Evolutionary conservation across 2,329 filamentous ascomycete genomes (phyloP).

Genomic region (Albifimbria verrucaria): DNA sequence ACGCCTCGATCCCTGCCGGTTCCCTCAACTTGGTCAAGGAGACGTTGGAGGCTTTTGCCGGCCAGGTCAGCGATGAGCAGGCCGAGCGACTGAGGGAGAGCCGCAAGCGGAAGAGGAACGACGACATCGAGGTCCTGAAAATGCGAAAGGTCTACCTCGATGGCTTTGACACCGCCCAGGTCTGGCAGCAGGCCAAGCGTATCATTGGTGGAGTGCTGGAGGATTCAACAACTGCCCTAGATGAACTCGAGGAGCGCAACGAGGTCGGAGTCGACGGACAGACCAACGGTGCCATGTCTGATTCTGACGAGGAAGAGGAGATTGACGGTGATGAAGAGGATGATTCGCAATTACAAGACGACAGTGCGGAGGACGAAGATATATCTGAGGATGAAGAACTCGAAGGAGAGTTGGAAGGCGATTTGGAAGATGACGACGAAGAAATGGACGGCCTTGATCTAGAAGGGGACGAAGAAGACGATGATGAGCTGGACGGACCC

Average conservation of each 20-base stretch:
- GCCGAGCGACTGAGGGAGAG: constrained; percentile 64
- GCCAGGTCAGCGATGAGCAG: constrained; percentile 70
- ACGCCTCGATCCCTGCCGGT: constrained; percentile 61
- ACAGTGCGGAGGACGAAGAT: constrained; percentile 17
- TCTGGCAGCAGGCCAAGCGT: constrained; percentile 90
- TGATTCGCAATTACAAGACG: constrained; percentile 18
- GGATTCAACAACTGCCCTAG: constrained; percentile 44
- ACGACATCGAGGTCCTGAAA: constrained; percentile 58
- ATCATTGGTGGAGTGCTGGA: constrained; percentile 62
- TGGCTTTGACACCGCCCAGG: constrained; percentile 82
- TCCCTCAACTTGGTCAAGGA: constrained; percentile 75
- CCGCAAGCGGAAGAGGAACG: constrained; percentile 72
- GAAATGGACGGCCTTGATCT: constrained; percentile 19
- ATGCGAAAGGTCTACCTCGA: constrained; percentile 80
- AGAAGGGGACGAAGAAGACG: constrained; percentile 27
- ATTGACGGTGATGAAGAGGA: constrained; percentile 19
- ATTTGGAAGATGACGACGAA: constrained; percentile 33
- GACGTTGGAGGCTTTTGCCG: constrained; percentile 75
- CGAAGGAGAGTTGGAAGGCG: constrained; percentile 30
- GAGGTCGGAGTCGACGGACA: constrained; percentile 33
- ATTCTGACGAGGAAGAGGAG: constrained; percentile 23
- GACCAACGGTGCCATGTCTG: constrained; percentile 31
- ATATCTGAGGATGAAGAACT: constrained; percentile 23
- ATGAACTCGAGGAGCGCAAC: constrained; percentile 48
- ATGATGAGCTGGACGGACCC: constrained; percentile 37